These are phyloP conservation scores for Massariosphaeria phaeospora DNA, from an alignment of 495 filamentous ascomycete species.

Conservation along the genomic window DNA sequence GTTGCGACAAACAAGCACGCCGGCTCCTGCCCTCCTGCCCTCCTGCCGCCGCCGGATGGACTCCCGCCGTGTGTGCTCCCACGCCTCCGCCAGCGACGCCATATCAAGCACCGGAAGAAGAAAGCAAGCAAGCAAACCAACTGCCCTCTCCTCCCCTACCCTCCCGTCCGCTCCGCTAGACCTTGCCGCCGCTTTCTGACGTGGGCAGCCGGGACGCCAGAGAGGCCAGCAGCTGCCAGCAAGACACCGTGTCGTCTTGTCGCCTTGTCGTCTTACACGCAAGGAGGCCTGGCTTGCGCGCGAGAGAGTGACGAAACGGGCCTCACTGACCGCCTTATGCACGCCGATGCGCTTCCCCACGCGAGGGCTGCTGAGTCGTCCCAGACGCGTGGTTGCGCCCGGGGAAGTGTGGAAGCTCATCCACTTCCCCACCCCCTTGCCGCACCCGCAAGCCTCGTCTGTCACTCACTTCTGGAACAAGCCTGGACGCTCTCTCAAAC, in stretches of 20 bases:
- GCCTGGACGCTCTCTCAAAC: not conserved
- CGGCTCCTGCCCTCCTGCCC: not conserved
- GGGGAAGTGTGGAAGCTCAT: constrained; percentile 16
- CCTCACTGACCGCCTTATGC: constrained; percentile 27
- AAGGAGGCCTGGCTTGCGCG: not conserved
- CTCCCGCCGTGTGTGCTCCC: not conserved
- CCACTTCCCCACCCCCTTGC: constrained; percentile 13
- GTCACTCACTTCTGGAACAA: not conserved
- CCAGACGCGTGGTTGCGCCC: constrained; percentile 21
- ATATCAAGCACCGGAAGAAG: constrained; percentile 10
- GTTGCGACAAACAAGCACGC: not conserved
- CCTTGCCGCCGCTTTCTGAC: constrained; percentile 1
- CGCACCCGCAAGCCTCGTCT: constrained; percentile 20
- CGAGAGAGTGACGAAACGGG: constrained; percentile 1
- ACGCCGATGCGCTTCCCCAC: constrained; percentile 25
- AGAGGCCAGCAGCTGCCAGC: not conserved
- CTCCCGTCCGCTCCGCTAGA: constrained; percentile 1
- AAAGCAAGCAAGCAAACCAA: constrained; percentile 10
- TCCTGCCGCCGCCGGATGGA: not conserved
- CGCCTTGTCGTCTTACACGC: too few relatives aligned
- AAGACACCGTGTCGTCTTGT: constrained; percentile 4
- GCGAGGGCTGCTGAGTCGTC: constrained; percentile 25
- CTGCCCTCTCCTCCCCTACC: constrained; percentile 2
- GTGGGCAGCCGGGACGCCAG: constrained; percentile 1
- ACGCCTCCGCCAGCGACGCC: constrained; percentile 1